Base-by-base conservation (phyloP, 2,329 filamentous ascomycete species). In the Dactylonectria macrodidyma region DNA sequence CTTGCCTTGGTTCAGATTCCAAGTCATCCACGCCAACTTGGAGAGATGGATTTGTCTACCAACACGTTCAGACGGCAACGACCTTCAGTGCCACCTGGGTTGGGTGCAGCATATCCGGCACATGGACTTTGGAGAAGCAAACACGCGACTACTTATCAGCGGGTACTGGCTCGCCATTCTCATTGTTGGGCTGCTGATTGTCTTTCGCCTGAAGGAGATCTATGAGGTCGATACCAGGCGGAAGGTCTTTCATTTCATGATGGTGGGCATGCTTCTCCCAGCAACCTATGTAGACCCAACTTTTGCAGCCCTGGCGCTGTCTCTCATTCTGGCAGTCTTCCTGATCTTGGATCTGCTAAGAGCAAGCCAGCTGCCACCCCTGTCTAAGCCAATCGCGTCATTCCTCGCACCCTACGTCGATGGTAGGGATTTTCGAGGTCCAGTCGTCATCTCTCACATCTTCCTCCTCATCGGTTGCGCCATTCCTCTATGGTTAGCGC, bases 211-310 rank as follows among this genome's bases (percentile, higher is more conserved):
- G 44, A 93, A 92, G 47, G 85, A 90, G 3, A 85, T 93, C 57
- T 95, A 93, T 72, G 95, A 98, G 81, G 95, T 99, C 54, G 96
- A 99, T 81, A 99, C 96, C 1, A 90, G 96, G 57, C 91, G 96
- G 58, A 99, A 99, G 81, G 93, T 98, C 26, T 99, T 99, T 80
- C 96, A 99, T 80, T 97, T 97, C 73, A 97, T 95, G 88, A 98
- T 98, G 93, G 95, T 98, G 8, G 90, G 91, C 63, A 98, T 99
- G 94, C 91, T 99, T 63, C 86, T 98, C 2, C 95, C 96, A 0
- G 90, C 93, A 1, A 93, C 92, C 2, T 98, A 91, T 78, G 84
- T 98, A 70, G 96, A 99, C 79, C 95, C 96, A 1, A 87, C 91
- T 47, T 98, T 94, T 80, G 91, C 91, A 57, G 90, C 93, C 1